Conservation (phyloP, 2,329 filamentous ascomycete genomes). For the Byssochlamys sp. region DNA sequence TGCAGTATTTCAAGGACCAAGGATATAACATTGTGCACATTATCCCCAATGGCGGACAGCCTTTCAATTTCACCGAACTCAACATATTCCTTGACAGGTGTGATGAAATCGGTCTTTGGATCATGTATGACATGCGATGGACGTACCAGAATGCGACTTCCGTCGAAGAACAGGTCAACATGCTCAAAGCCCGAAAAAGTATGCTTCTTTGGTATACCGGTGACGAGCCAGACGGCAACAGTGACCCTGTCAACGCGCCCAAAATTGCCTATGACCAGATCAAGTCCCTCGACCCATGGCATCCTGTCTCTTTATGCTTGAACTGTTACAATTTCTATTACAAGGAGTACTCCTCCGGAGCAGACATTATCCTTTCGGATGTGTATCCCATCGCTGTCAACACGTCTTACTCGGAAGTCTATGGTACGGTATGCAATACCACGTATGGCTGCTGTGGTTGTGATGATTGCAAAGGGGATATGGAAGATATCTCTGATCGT, state of each 20-base stretch:
- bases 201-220: conserved; percentile 42
- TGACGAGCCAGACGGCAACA: conserved; percentile 49
- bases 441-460: conserved; percentile 57
- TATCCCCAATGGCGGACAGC: conserved; percentile 31
- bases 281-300: conserved; percentile 48
- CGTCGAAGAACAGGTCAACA: conserved; percentile 22
- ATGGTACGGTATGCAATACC: conserved; percentile 47
- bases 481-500: conserved; percentile 44
- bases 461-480: conserved; percentile 48
- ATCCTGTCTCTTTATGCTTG: conserved; percentile 50
- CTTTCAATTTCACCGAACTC: conserved; percentile 33
- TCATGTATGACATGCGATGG: conserved; percentile 40
- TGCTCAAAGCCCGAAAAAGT: conserved; percentile 12
- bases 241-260: conserved; percentile 45
- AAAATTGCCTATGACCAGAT: conserved; percentile 36
- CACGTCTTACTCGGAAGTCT: conserved; percentile 43
- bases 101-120: conserved; percentile 37
- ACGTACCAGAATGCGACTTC: conserved; percentile 31
- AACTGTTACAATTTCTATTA: conserved; percentile 57
- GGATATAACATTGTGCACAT: conserved; percentile 43
- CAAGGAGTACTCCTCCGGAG: conserved; percentile 43
- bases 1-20: conserved; percentile 30
- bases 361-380: conserved; percentile 53
- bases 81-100: conserved; percentile 33
- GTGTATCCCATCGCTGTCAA: conserved; percentile 53